Conservation (phyloP, 2,329 filamentous ascomycete genomes). For the Lecanicillium sp. region DNA sequence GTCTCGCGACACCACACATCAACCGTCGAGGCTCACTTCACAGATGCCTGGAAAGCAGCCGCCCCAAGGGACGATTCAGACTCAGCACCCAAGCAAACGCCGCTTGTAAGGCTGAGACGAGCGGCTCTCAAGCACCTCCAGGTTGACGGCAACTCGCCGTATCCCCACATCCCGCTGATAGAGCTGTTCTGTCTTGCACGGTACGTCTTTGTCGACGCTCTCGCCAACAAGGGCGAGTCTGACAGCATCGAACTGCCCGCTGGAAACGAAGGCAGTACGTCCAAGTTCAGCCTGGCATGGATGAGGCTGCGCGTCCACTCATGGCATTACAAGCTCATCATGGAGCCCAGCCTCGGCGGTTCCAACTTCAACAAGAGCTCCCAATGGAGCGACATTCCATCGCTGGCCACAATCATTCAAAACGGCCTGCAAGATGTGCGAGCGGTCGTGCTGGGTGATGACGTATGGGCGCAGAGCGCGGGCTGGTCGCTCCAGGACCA, state of each 20-base stretch:
- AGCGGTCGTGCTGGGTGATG: conserved; percentile 24
- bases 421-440: conserved; percentile 35
- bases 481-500: conserved; percentile 41
- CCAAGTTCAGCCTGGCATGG: conserved; percentile 46
- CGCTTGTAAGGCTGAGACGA: conserved; percentile 37
- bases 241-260: conserved; percentile 19
- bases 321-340: conserved; percentile 55
- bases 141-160: conserved; percentile 79
- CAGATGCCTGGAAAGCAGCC: conserved; percentile 26
- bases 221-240: conserved; percentile 13
- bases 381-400: conserved; percentile 52
- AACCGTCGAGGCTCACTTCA: conserved; percentile 28
- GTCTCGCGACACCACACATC: conserved; percentile 30
- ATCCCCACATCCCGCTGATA: conserved; percentile 73
- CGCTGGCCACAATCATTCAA: conserved; percentile 43
- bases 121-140: conserved; percentile 61
- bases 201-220: conserved; percentile 31
- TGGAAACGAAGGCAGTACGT: conserved; percentile 21
- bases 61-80: neutral
- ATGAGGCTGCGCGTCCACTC: conserved; percentile 65
- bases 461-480: conserved; percentile 28
- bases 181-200: conserved; percentile 75
- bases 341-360: conserved; percentile 47
- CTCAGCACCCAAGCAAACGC: conserved; percentile 1
- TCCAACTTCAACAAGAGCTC: conserved; percentile 48